Evolutionary conservation across 768 basidiomycete genomes (phyloP).

Genomic region (Tubosaeta sp.): DNA sequence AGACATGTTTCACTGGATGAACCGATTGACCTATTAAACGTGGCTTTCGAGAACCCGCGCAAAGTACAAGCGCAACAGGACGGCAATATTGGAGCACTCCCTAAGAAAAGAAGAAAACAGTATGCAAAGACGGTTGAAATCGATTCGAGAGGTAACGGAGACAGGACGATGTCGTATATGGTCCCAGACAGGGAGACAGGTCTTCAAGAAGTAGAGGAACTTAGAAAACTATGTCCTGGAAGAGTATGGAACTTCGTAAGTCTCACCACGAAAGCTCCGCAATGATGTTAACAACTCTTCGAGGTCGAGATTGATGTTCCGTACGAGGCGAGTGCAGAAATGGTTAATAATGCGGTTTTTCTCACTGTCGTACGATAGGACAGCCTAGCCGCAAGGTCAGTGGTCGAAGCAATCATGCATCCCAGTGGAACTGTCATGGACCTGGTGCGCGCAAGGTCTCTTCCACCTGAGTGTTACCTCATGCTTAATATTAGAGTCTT

Average conservation of each 20-base stretch:
- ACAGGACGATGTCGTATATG: slow-evolving; percentile 43
- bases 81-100: slow-evolving; percentile 42
- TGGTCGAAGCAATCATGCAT: slow-evolving; percentile 69
- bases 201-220: slow-evolving; percentile 69
- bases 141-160: neutral
- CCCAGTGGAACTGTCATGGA: slow-evolving; percentile 88
- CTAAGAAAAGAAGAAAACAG: slow-evolving; percentile 41
- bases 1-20: slow-evolving; percentile 74
- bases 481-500: slow-evolving; percentile 58
- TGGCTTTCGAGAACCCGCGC: slow-evolving; percentile 94
- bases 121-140: slow-evolving; percentile 8
- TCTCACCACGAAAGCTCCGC: slow-evolving; percentile 1
- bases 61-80: slow-evolving; percentile 50
- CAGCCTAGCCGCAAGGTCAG: slow-evolving; percentile 49
- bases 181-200: slow-evolving; percentile 92
- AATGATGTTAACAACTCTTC: neutral
- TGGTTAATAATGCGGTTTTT: neutral
- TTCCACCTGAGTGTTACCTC: neutral
- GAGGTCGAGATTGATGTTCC: slow-evolving; percentile 86
- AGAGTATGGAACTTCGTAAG: slow-evolving; percentile 87
- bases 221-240: slow-evolving; percentile 69
- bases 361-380: slow-evolving; percentile 44
- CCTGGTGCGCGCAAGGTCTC: slow-evolving; percentile 49
- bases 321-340: slow-evolving; percentile 50
- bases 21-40: slow-evolving; percentile 89